Base-by-base conservation (phyloP, 805 yeast species). In the Metschnikowia hibisci region DNA sequence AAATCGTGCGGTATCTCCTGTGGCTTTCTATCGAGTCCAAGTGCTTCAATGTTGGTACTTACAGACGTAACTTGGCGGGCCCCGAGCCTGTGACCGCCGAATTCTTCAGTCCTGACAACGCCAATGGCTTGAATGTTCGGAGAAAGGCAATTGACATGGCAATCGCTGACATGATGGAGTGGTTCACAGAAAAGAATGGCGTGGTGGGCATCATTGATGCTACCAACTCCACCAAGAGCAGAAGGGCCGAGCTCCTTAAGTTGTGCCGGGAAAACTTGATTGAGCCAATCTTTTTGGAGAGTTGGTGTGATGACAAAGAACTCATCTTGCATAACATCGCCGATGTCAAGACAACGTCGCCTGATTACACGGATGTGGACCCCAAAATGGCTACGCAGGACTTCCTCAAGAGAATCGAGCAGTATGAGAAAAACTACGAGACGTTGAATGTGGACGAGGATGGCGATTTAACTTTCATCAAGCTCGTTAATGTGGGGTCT, bases 151-250 rank as follows among this genome's bases (percentile, higher is more conserved):
- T 87, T 29, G 73, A 77, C 30, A 65, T 66, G 32, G 96, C 97
- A 2, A 74, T 87, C 35, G 55, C 67, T 4, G 96, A 88, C 55
- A 84, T 91, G 84, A 74, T 89, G 76, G 66, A 76, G 35, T 93
- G 98, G 98, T 87, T 87, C 60, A 70, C 74, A 28, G 79, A 82
- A 13, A 87, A 84, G 42, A 74, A 80, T 46, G 96, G 96, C 12
- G 84, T 83, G 20, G 98, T 93, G 34, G 98, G 96, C 0, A 87
- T 93, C 6, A 71, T 91, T 45, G 99, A 93, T 64, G 97, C 96
- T 20, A 88, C 96, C 2, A 90, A 91, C 63, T 82, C 89, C 29
- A 89, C 96, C 4, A 69, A 74, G 46, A 78, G 73, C 35, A 77
- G 95, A 55, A 75, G 99, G 53, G 71, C 71, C 20, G 69, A 76